Evolutionary conservation across 2,329 filamentous ascomycete species (phyloP).

Genomic region (Harringtonia lauricola): DNA sequence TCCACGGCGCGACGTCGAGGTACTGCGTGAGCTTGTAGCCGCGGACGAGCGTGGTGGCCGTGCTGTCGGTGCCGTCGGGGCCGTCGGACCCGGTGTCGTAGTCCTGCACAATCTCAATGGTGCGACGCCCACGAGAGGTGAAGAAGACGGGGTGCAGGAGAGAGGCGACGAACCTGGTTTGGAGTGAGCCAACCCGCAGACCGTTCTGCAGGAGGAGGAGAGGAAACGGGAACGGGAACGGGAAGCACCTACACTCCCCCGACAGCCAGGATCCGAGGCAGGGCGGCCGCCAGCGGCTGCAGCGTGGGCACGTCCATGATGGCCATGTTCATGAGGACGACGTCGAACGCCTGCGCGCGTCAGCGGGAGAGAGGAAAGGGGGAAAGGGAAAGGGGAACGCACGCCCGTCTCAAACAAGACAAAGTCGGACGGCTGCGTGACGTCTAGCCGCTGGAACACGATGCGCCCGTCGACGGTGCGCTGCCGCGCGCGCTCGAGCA

Average conservation of each 20-base stretch:
- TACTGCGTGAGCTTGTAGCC: constrained; percentile 29
- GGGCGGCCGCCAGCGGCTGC: constrained; percentile 26
- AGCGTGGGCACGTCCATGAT: constrained; percentile 35
- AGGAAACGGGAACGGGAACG: too few relatives aligned
- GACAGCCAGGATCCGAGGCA: constrained; percentile 28
- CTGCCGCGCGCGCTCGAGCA: constrained; percentile 25
- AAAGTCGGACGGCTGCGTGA: constrained; percentile 23
- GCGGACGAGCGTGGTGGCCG: constrained; percentile 21
- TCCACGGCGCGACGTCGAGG: constrained; percentile 26
- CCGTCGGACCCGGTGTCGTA: constrained; percentile 14
- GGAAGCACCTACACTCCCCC: constrained; percentile 23
- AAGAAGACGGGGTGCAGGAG: constrained; percentile 38
- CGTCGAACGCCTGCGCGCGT: too few relatives aligned
- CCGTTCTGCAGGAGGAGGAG: too few relatives aligned
- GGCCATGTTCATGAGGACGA: constrained; percentile 31
- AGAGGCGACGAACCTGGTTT: constrained; percentile 24
- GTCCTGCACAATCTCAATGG: constrained; percentile 23
- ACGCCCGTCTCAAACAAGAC: constrained; percentile 3
- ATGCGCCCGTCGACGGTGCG: constrained; percentile 14
- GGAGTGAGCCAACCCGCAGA: constrained; percentile 13
- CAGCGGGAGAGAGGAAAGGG: too few relatives aligned
- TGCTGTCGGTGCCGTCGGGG: background rate
- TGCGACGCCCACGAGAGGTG: constrained; percentile 28
- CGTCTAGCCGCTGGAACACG: constrained; percentile 23
- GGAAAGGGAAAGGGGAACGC: too few relatives aligned